phyloP scores from a whole-genome alignment of 179 eudicot genomes.

The Actinidia polygama region DNA sequence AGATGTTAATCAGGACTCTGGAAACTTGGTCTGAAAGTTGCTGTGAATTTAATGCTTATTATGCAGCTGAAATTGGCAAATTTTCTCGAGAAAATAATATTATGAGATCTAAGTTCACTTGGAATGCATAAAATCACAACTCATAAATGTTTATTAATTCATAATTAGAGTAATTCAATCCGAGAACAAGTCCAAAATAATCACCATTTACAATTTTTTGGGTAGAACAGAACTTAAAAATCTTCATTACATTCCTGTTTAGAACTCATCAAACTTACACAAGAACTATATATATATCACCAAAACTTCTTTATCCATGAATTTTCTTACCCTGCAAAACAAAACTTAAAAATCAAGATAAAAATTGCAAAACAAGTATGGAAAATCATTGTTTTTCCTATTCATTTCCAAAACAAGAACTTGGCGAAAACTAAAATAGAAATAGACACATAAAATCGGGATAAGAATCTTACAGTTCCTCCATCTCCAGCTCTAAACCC shows the following conservation, averaged over 20 bases:
- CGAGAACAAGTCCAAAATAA: no score
- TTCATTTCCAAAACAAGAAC: not conserved
- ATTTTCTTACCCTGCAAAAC: slow-evolving; percentile 23
- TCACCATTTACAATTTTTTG: no score
- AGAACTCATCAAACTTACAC: not conserved
- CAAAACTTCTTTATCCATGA: slow-evolving; percentile 27
- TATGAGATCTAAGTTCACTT: no score
- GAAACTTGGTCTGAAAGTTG: no score
- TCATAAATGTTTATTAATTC: no score
- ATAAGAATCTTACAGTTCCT: slow-evolving; percentile 14
- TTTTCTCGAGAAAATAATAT: no score
- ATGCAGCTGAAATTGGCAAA: no score
- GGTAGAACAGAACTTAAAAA: not conserved
- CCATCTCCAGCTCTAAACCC: slow-evolving; percentile 20
- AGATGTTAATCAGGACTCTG: no score
- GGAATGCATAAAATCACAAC: no score
- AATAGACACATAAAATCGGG: not conserved
- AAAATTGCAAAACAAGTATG: not conserved
- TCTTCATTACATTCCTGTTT: slow-evolving; percentile 6
- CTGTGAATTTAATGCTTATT: no score
- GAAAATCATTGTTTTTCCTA: not conserved
- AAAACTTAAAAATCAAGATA: not conserved
- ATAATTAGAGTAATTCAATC: no score
- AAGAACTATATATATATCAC: not conserved
- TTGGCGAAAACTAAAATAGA: not conserved